Percentiles rank a stretch among this genome's conserved stretches.
Conservation (phyloP, 257 asterid species). For the Leptodermis oblonga region DNA sequence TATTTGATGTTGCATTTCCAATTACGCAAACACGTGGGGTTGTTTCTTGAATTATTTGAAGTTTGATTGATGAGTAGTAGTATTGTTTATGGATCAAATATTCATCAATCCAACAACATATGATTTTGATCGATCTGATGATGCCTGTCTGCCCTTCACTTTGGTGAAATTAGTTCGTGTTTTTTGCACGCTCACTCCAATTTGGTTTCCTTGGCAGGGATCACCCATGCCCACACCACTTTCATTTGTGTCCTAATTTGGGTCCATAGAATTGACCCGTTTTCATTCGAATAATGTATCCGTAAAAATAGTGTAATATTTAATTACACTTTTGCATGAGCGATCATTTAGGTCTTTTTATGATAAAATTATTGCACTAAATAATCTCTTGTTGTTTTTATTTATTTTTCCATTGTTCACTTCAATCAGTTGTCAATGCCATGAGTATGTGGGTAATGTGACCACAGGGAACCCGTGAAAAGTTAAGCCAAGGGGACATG, state of each 20-base stretch:
- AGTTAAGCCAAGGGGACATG: too few species aligned
- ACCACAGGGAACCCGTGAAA: background rate
- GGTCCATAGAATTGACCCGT: too few species aligned
- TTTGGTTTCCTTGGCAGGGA: conserved; percentile 36
- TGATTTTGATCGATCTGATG: too few species aligned
- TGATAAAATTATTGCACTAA: too few species aligned
- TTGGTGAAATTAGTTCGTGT: conserved; percentile 11
- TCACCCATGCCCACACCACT: conserved; percentile 16
- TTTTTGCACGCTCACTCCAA: conserved; percentile 22
- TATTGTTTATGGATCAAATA: too few species aligned
- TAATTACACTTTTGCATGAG: too few species aligned
- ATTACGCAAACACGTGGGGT: conserved; percentile 38
- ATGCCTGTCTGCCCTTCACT: background rate
- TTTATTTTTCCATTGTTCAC: background rate
- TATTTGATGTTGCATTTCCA: conserved; percentile 17
- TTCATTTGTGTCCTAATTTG: conserved; percentile 7
- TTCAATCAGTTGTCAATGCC: background rate
- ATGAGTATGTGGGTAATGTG: background rate
- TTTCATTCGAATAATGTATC: too few species aligned
- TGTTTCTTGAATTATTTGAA: conserved; percentile 36
- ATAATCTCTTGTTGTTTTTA: too few species aligned
- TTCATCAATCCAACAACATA: background rate
- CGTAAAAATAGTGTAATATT: too few species aligned
- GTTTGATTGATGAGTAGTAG: conserved; percentile 4
- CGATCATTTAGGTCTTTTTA: too few species aligned